A percentile compares a stretch with the other conserved stretches of the same genome.
Conservation (phyloP, 306 rosid genomes). For the Astragalus glycyphyllos region DNA sequence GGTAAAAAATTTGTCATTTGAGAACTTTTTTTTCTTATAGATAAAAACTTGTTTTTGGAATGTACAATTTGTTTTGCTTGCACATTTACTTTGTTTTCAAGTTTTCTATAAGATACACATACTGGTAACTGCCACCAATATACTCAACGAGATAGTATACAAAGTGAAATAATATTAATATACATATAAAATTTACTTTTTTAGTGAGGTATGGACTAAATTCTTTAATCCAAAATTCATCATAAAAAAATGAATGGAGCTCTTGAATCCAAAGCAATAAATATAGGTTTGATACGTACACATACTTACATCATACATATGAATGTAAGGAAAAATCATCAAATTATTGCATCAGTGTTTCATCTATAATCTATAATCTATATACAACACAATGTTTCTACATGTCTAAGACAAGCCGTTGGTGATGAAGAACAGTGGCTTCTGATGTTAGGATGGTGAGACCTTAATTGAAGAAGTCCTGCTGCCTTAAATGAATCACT, state of each 20-base stretch:
- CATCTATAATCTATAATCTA: constrained; percentile 39
- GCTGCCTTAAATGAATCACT: constrained; percentile 52
- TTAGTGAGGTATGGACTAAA: no score
- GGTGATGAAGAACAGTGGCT: constrained; percentile 19
- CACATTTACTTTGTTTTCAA: no score
- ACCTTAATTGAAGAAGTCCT: constrained; percentile 38
- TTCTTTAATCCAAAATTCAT: constrained; percentile 23
- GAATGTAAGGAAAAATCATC: neutral
- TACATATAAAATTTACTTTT: no score
- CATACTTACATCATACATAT: neutral
- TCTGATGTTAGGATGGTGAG: constrained; percentile 17
- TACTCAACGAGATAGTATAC: no score
- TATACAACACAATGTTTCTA: constrained; percentile 28
- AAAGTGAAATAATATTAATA: no score
- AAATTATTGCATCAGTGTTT: constrained; percentile 13
- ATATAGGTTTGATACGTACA: neutral
- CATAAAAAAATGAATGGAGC: constrained; percentile 22
- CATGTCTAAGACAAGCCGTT: constrained; percentile 20
- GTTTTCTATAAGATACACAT: no score
- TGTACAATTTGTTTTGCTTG: no score
- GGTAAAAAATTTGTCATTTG: no score
- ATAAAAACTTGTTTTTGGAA: no score
- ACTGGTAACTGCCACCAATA: no score
- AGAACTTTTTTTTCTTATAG: no score
- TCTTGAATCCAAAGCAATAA: constrained; percentile 17